These are phyloP conservation scores for Scortechinia acanthostroma DNA, from an alignment of 2,329 filamentous ascomycete genomes.

Conservation along the genomic window DNA sequence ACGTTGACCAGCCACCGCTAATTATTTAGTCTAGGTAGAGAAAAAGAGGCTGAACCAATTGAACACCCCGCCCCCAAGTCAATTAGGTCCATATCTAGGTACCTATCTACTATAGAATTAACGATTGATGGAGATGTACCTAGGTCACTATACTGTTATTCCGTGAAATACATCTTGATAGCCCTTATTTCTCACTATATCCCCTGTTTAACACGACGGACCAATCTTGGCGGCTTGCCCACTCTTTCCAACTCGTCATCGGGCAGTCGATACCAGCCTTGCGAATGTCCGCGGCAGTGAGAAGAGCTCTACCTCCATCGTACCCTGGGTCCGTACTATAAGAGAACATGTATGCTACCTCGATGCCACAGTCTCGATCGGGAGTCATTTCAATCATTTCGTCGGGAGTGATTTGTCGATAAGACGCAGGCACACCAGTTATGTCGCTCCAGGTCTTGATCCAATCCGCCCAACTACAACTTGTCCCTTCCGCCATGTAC, in stretches of 20 bases:
- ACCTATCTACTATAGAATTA: no score
- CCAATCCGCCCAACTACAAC: constrained; percentile 35
- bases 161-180: no score
- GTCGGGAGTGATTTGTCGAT: constrained; percentile 27
- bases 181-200: no score
- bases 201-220: no score
- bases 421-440: constrained; percentile 21
- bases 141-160: no score
- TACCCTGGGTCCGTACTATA: constrained; percentile 39
- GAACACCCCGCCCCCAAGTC: no score
- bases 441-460: constrained; percentile 29
- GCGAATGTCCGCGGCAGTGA: constrained; percentile 30
- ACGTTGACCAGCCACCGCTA: constrained; percentile 8
- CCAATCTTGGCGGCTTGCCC: constrained; percentile 25
- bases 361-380: constrained; percentile 30
- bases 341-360: constrained; percentile 34
- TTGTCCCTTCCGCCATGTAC: constrained; percentile 38
- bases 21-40: no score
- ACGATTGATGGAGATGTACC: no score
- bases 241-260: constrained; percentile 28
- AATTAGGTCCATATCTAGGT: no score
- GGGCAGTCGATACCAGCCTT: constrained; percentile 34
- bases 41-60: background rate
- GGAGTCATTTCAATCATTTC: constrained; percentile 26
- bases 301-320: constrained; percentile 32